Evolutionary conservation across 495 filamentous ascomycete genomes (phyloP), one percentile per base, ranked within the genome.

Genomic region (Aspergillus conjunctus): DNA sequence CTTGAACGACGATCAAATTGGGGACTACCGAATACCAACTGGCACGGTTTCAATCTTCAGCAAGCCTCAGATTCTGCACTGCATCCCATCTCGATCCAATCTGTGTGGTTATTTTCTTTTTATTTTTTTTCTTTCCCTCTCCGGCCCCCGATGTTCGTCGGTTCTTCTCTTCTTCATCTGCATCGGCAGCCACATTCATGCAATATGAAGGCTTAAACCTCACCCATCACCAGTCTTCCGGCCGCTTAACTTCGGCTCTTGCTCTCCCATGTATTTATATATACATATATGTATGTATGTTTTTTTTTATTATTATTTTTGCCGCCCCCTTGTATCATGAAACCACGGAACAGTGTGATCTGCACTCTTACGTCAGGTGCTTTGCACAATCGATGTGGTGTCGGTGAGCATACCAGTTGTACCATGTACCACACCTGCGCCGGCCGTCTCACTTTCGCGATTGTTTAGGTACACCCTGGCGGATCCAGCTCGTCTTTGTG

Each of bases 371-470:
- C 37, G 30, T 48, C 44, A 54, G 30, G 34, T 32, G 2, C 41
- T n/a, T n/a, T n/a, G n/a, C 26, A 26, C 26, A 26, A 26, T 26
- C 26, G 26, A 26, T 26, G 54, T 26, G 18, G 48, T 48, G 51
- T 54, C 58, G 58, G 58, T 54, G 43, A 60, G 58, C 4, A 30
- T 10, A 11, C 37, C 20, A 59, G 34, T 8, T 39, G 2, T 39
- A 39, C 34, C 15, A 26, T 26, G 26, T 5, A 26, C 26, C 26
- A 5, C 26, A 26, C 26, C 26, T 43, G 10, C 20, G n/a, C 44
- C 44, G 21, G 44, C 44, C 30, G 8, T 30, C 43, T 7, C 17
- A n/a, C 30, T 21, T 41, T 41, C 37, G 15, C 9, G 37, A 0
- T n/a, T 9, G 37, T 41, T 41, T 41, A n/a, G 11, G 4, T 26